Evolutionary conservation across 2,329 filamentous ascomycete genomes (phyloP), one percentile per base, ranked within the genome.

Genomic region (Pseudovirgaria hyperparasitica): DNA sequence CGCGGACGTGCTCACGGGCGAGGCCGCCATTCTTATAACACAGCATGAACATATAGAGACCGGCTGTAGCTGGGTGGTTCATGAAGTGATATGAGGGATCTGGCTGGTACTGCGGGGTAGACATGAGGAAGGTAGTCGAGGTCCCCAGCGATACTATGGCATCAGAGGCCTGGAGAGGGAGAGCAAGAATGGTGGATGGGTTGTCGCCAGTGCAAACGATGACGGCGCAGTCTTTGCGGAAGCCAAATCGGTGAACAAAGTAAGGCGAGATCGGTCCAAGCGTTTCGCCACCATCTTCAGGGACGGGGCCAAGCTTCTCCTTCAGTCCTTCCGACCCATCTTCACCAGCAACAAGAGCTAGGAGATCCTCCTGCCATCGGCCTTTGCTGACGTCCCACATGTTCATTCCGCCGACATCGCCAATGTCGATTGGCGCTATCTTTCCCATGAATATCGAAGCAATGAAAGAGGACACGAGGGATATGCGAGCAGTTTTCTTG

Each of bases 41-140:
- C 19, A 98, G 73, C 90, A 98, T 98, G 58, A 98, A 96, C 90
- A 98, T 96, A 68, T 92, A 94, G 33, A 94, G 70, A 1, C 81
- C 84, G 0, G 76, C 62, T 1, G 84, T 92, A 23, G 85, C 90
- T 2, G 90, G 90, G 55, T 96, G 86, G 62, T 94, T 93, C 71
- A 96, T 92, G 65, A 96, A 93, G 62, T 98, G 90, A 48, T 93
- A 93, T 5, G 80, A 72, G 3, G 84, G 81, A 47, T 94, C 78
- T 2, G 90, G 84, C 51, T 77, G 77, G 66, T 93, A 96, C 43
- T 72, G 67, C n/a, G 82, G 76, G 4, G 90, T 96, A 46, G 81
- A 85, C 87, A 96, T 96, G 34, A 98, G 72, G 63, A 96, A 94
- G 4, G 90, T 98, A 1, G 87, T 94, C 16, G 82, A 92, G 1